Base-by-base conservation (phyloP, 140 eudicot species). In the Anethum foeniculum region DNA sequence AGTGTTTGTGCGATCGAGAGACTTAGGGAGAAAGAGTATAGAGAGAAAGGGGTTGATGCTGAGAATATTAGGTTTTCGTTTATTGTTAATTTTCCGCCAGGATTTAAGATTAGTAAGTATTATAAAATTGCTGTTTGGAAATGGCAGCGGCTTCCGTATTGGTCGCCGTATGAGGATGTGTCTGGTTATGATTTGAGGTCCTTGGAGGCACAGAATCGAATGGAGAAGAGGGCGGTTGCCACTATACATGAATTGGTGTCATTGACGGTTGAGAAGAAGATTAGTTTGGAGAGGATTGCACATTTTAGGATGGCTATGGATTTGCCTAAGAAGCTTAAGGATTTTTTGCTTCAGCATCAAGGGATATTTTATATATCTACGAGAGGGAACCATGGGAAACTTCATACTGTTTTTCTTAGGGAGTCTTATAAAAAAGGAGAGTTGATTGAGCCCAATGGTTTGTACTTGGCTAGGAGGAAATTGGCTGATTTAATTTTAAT, bases 361-460 rank as follows among this genome's bases (percentile, higher is more conserved):
- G 99, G 99, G 48, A 90, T 95, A 77, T 95, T 95, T 83, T 95
- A 95, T 85, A 87, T 95, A 54, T 95, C 99, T 5, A 92, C 97
- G 0, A 85, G 97, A 78, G 99, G 99, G 60, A 92, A 95, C 80
- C 86, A 88, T 1, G 99, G 99, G 84, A 95, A 92, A 86, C 85
- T 92, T 84, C 97, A 92, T 84, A 95, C 97, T 3, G 89, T 92
- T 43, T 95, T 95, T 75, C 86, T 95, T 60, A 85, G 96, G 82
- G 99, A 95, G 85, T 93, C 97, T 4, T 92, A 92, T 86, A 71
- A 44, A 79, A 92, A 87, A 80, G 97, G 97, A 41, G 99, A 95
- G 75, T 85, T 95, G 84, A 51, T 95, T 25, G 96, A 89, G 82
- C 97, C 91, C 5, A 95, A 95, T 82, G 97, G 89, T 75, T 65